Evolutionary conservation across 371 early-diverging fungal species (phyloP), one percentile per base, ranked within the genome.

Genomic region (Actinomucor elegans): DNA sequence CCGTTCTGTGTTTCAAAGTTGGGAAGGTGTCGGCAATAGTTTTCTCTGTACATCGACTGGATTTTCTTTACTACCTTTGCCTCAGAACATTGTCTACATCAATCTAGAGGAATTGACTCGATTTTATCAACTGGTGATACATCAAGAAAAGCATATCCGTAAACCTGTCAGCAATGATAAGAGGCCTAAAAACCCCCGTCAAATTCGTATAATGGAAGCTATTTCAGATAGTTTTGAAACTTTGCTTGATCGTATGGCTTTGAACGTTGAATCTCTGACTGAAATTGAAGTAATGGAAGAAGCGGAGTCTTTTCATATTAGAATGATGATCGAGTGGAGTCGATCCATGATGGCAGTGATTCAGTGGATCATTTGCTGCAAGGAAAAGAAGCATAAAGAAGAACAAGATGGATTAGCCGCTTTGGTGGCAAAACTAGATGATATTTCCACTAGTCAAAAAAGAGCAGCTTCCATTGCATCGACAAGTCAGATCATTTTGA

Each of bases 1-100:
- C 45, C 58, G 74, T 34, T 60, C 66, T 1, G 46, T 69, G 5
- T 75, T 75, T 29, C 73, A 75, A 42, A 72, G 61, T n/a, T 75
- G 76, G 76, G 76, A 75, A 37, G 76, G 73, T 0, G 57, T 75
- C 18, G 73, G 76, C 35, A 64, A 67, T 29, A 75, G 76, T 33
- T 69, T 74, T 33, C 34, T 71, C 1, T 34, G 49, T 0, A 12
- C 27, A 14, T n/a, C 36, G 6, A 11, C n/a, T n/a, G 15, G 17
- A 9, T 32, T 40, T 3, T 11, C 7, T 14, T 40, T 55, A 9
- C 40, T 45, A 12, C 34, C 51, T 18, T 35, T 54, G 14, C 52
- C 32, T 14, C 28, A 41, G 12, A 11, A 38, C 3, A 32, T 34
- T 9, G 6, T 10, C 0, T 27, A 35, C 2, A 53, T 60, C n/a